phyloP scores from a whole-genome alignment of 495 filamentous ascomycete genomes.

The Tuber borchii region DNA sequence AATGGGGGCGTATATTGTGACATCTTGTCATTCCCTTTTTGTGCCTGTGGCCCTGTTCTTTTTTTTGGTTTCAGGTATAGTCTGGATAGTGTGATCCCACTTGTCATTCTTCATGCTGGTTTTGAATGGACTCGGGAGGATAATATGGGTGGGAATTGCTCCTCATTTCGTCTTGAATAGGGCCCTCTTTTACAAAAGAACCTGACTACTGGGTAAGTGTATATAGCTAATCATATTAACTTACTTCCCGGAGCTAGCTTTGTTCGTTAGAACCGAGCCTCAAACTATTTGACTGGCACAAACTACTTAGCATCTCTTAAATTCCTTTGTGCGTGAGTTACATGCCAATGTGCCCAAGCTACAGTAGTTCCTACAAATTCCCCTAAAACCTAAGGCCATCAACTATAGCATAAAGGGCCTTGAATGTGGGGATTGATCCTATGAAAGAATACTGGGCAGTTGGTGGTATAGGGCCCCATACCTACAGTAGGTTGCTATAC shows the following conservation, averaged over 20 bases:
- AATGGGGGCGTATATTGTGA: not conserved
- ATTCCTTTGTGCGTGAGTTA: not conserved
- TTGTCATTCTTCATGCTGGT: not conserved
- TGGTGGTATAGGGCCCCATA: too few relatives aligned
- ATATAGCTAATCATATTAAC: not conserved
- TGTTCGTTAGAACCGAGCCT: not conserved
- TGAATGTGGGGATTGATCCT: not conserved
- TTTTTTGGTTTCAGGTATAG: not conserved
- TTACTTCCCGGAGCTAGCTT: not conserved
- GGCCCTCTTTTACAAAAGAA: not conserved
- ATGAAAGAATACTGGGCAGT: not conserved
- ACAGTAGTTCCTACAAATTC: too few relatives aligned
- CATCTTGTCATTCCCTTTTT: not conserved
- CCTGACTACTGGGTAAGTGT: not conserved
- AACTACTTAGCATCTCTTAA: not conserved
- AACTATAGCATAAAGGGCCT: not conserved
- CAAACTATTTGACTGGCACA: not conserved
- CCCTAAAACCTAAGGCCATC: not conserved
- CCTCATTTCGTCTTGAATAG: not conserved
- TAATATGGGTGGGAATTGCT: not conserved
- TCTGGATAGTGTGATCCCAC: not conserved
- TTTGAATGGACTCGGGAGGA: not conserved
- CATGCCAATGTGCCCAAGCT: too few relatives aligned
- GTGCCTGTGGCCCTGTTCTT: not conserved
- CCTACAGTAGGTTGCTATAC: too few relatives aligned